Evolutionary conservation across 1,284 basidiomycete species (phyloP), one percentile per base, ranked within the genome.

Genomic region (Sphagnurus paluster): DNA sequence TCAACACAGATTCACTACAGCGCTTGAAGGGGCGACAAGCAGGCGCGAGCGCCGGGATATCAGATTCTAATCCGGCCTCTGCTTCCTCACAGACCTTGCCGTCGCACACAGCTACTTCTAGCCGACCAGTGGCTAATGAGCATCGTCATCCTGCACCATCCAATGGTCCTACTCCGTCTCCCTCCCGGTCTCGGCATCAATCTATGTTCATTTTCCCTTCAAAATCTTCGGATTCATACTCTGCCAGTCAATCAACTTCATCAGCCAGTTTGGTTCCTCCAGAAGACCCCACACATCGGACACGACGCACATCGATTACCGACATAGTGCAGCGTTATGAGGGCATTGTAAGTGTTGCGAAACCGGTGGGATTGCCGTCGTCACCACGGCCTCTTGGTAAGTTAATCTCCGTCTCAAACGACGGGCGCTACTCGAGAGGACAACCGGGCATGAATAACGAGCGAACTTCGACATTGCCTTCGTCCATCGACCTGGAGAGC

Each of bases 271-370:
- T 80, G 8, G 57, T 68, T 28, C 69, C 77, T 29, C 76, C 77
- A 2, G 67, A 66, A 38, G 71, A 74, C 13, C 38, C 57, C 6
- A 70, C 63, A 39, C 65, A 69, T 32, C 71, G 72, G 20, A 57
- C 64, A 6, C 75, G 88, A 16, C 73, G 88, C 37, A 85, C 82
- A 13, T 91, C 89, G 0, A 91, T 90, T 50, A 80, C 87, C 37
- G 82, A 90, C 57, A 88, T 90, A 77, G 89, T 91, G 16, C 84
- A 87, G 53, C 76, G 71, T 34, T 91, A 82, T 60, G 88, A 91
- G 63, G 78, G 80, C 7, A 82, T 88, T 47, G 76, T 70, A 30
- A 69, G 65, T 21, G 62, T 19, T 32, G 24, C n/a, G 11, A 54
- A 52, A 29, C 39, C 41, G 11, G 23, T 38, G 38, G 48, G 20